Evolutionary conservation across 148 eudicot species (phyloP), one percentile per base, ranked within the genome.

Genomic region (Cornus controversa): DNA sequence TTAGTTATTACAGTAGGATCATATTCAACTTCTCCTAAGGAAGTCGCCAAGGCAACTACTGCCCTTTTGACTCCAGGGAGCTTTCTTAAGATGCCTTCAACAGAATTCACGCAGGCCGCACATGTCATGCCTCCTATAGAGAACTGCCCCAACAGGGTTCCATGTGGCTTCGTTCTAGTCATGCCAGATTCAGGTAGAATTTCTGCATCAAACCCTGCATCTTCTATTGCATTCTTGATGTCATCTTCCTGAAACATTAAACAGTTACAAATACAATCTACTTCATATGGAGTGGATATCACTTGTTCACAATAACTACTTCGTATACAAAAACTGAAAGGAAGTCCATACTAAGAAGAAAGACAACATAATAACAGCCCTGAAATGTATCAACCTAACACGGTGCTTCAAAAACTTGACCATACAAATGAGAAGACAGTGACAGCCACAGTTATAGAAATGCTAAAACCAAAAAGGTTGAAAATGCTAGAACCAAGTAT

Each of bases 131-230:
- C 99, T 63, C 98, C 95, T 68, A 96, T 96, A 37, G 83, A 88
- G 80, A 96, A 96, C 84, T 96, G 99, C 37, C 99, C 99, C 78
- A 85, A 78, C 85, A 91, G 77, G 16, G 89, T 89, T 80, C 86
- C 86, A 54, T 78, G 85, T 66, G 89, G 69, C 50, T 80, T 84
- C 74, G 80, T 67, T 27, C 69, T 78, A 42, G 92, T 69, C 22
- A 85, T 71, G 75, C 67, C 84, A 28, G 87, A 77, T 64, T 93
- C 99, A 50, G 89, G 87, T 31, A 93, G 80, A 83, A 95, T 77
- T 84, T 95, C 97, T 47, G 99, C 97, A 57, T 95, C 99, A 88
- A 95, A 96, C 27, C 99, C 99, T 57, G 98, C 97, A 90, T 96
- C 98, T 89, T 96, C 99, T 65, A 96, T 89, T 67, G 98, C 98